Evolutionary conservation across 768 basidiomycete genomes (phyloP).

Genomic region (Suillus weaverae): DNA sequence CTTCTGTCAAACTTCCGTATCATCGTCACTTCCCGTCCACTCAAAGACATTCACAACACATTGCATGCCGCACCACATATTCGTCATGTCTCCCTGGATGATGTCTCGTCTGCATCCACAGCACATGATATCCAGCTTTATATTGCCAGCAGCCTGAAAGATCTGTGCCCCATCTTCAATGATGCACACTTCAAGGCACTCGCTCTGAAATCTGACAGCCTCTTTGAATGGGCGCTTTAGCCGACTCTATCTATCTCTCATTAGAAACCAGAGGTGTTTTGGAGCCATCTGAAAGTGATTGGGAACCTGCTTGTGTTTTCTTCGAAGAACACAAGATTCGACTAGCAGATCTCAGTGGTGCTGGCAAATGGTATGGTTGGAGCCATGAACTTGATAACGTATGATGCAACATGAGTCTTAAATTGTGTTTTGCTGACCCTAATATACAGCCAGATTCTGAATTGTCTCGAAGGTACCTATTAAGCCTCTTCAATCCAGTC

Average conservation of each 20-base stretch:
- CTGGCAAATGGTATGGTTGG: conserved; percentile 70
- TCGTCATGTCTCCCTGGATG: too few species aligned
- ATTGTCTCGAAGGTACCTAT: conserved; percentile 11
- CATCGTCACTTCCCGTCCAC: too few species aligned
- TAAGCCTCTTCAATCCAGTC: too few species aligned
- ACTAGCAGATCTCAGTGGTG: conserved; percentile 51
- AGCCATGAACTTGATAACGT: conserved; percentile 61
- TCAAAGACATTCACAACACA: too few species aligned
- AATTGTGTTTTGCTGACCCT: not conserved
- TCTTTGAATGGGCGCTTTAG: conserved; percentile 34
- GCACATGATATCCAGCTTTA: too few species aligned
- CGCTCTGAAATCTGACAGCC: too few species aligned
- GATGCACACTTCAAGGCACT: too few species aligned
- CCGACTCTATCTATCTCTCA: conserved; percentile 51
- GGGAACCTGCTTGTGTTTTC: conserved; percentile 61
- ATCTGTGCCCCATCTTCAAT: too few species aligned
- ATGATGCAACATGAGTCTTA: conserved; percentile 17
- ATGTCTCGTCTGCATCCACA: too few species aligned
- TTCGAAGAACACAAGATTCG: conserved; percentile 63
- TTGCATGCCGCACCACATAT: too few species aligned
- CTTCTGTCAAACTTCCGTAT: too few species aligned
- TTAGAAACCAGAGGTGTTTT: conserved; percentile 47
- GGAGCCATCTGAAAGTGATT: conserved; percentile 55
- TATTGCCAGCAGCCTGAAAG: too few species aligned
- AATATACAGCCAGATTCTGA: conserved; percentile 20